Percentiles rank a stretch among this genome's conserved stretches.
These are phyloP conservation scores for Trichomonas vaginalis DNA, from an alignment of 208 protist species.

Conservation along the genomic window DNA sequence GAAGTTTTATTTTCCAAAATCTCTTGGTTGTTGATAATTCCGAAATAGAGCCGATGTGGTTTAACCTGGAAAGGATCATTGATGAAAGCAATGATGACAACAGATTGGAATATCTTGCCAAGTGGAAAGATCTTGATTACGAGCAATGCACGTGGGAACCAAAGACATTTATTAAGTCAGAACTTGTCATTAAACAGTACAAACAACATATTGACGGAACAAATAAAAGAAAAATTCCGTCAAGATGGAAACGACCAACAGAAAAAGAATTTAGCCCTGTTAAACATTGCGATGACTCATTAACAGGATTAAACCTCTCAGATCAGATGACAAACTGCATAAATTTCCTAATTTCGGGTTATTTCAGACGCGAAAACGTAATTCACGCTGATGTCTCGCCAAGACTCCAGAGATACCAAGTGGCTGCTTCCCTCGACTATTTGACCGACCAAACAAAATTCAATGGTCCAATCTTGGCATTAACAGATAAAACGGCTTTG, in stretches of 20 bases:
- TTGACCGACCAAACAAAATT: neutral
- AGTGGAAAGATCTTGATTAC: conserved; percentile 45
- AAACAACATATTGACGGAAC: neutral
- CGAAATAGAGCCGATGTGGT: neutral
- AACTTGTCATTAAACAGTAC: neutral
- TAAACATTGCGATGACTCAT: neutral
- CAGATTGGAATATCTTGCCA: conserved; percentile 40
- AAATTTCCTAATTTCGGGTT: neutral
- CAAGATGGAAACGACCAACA: neutral
- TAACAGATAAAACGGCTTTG: neutral
- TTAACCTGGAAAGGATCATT: neutral
- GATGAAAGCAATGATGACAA: neutral
- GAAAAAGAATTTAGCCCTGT: neutral
- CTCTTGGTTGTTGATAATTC: neutral
- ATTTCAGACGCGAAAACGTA: neutral
- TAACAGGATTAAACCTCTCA: neutral
- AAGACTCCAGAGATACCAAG: neutral
- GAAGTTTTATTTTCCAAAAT: neutral
- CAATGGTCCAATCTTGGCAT: neutral
- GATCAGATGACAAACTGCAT: neutral
- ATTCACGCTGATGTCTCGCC: neutral
- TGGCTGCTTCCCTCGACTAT: neutral
- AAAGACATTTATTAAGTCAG: neutral
- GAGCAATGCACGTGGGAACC: conserved; percentile 45
- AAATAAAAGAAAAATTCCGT: neutral